phyloP scores from a whole-genome alignment of 2,329 filamentous ascomycete species.

The Pseudogymnoascus sp. region DNA sequence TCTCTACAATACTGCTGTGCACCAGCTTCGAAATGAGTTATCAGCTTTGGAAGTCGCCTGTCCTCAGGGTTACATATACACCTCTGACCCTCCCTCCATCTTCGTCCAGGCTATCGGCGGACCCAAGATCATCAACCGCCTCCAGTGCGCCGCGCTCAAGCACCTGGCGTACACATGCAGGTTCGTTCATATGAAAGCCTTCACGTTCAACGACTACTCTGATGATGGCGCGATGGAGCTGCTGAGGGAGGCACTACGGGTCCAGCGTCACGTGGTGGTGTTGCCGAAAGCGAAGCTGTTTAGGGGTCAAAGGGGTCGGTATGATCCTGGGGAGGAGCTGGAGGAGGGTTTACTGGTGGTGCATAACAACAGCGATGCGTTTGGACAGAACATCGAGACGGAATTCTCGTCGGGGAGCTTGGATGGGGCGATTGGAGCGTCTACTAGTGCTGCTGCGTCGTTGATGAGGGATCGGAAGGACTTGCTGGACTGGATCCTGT shows the following conservation, averaged over 20 bases:
- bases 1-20: conserved; percentile 20
- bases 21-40: conserved; percentile 22
- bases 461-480: conserved; percentile 19
- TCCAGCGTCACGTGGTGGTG: conserved; percentile 15
- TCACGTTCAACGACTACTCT: conserved; percentile 23
- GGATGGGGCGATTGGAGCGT: conserved; percentile 23
- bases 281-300: conserved; percentile 18
- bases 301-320: conserved; percentile 11
- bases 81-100: conserved; percentile 22
- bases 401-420: conserved; percentile 21
- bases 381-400: conserved; percentile 26
- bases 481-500: conserved; percentile 20
- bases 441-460: conserved; percentile 23
- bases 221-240: conserved; percentile 13
- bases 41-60: conserved; percentile 21
- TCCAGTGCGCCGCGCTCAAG: conserved; percentile 19
- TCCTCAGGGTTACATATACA: conserved; percentile 23
- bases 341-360: conserved; percentile 21
- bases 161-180: conserved; percentile 11
- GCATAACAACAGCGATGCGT: conserved; percentile 26
- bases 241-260: conserved; percentile 14
- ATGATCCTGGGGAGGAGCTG: conserved; percentile 11
- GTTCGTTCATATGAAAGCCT: conserved; percentile 20
- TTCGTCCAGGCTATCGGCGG: conserved; percentile 19
- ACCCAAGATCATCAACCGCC: conserved; percentile 18